Percentiles rank a stretch among this genome's conserved stretches.
Evolutionary conservation across 306 rosid species (phyloP).

Genomic region (Cicer pinnatifidum): DNA sequence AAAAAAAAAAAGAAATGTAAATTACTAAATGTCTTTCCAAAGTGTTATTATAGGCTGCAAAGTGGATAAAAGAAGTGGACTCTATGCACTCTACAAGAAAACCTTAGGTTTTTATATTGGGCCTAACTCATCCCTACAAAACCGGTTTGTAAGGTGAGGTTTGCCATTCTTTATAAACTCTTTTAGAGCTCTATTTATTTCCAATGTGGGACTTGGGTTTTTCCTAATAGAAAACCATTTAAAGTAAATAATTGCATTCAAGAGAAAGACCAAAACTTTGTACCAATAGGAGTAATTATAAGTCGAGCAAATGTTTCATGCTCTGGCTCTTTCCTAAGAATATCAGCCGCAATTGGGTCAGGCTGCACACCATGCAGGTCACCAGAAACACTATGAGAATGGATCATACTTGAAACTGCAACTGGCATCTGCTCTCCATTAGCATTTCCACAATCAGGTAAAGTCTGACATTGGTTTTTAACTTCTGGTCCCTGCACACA

Average conservation of each 20-base stretch:
- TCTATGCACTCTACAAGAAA: conserved; percentile 4
- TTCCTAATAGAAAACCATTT: background rate
- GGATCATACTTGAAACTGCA: conserved; percentile 70
- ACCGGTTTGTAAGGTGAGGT: no score
- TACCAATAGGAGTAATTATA: conserved; percentile 68
- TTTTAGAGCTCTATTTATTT: no score
- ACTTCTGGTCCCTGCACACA: conserved; percentile 60
- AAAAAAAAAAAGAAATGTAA: conserved; percentile 3
- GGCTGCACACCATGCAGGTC: conserved; percentile 87
- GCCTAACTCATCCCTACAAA: no score
- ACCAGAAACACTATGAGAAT: conserved; percentile 81
- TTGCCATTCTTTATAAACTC: no score
- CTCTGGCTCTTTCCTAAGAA: conserved; percentile 91
- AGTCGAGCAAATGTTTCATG: conserved; percentile 90
- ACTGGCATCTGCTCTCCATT: conserved; percentile 63
- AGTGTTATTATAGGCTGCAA: background rate
- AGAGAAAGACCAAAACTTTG: conserved; percentile 19
- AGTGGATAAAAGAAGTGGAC: conserved; percentile 28
- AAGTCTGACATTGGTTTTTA: conserved; percentile 51
- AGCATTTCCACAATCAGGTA: conserved; percentile 59
- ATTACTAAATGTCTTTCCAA: background rate
- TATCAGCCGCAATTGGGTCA: conserved; percentile 88
- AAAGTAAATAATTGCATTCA: conserved; percentile 28
- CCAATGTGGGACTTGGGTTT: no score
- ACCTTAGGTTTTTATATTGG: background rate